Conservation (phyloP, 2,329 filamentous ascomycete species). For the Trichoderma citrinoviride region DNA sequence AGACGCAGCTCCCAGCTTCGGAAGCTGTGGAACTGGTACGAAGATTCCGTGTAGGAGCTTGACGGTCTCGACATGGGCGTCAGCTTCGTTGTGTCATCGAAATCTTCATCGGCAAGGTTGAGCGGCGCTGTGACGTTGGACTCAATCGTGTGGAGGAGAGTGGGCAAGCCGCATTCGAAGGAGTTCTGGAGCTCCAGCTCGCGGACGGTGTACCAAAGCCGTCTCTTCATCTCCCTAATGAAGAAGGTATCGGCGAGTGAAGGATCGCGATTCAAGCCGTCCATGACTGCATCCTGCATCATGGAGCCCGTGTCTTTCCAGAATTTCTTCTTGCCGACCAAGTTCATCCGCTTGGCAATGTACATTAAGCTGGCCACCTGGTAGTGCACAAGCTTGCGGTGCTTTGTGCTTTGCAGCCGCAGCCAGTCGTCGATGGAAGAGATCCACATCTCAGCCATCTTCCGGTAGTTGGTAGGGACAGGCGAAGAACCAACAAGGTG, state of each 20-base stretch:
- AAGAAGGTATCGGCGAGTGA: not conserved
- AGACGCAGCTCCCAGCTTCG: conserved; percentile 11
- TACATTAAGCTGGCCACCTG: not conserved
- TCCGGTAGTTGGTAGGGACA: not conserved
- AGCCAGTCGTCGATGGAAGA: not conserved
- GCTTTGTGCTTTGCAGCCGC: conserved; percentile 9
- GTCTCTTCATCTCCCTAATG: conserved; percentile 14
- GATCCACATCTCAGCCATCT: conserved; percentile 13
- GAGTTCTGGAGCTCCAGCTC: conserved; percentile 12
- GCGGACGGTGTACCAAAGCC: conserved; percentile 9
- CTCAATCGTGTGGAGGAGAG: conserved; percentile 8
- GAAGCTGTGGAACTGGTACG: conserved; percentile 7
- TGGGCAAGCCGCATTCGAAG: conserved; percentile 6
- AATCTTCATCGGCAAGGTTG: conserved; percentile 10
- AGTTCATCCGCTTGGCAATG: conserved; percentile 4
- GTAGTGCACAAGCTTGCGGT: conserved; percentile 15
- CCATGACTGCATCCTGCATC: not conserved
- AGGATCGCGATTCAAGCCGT: not conserved
- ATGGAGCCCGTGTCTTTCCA: conserved; percentile 14
- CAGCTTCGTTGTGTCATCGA: not conserved
- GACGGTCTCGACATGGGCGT: not conserved
- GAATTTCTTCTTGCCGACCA: conserved; percentile 7
- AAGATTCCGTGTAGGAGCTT: not conserved
- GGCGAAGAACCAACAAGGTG: not conserved
- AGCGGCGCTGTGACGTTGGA: not conserved